Evolutionary conservation across 495 filamentous ascomycete genomes (phyloP).

Genomic region (Podospora australis): DNA sequence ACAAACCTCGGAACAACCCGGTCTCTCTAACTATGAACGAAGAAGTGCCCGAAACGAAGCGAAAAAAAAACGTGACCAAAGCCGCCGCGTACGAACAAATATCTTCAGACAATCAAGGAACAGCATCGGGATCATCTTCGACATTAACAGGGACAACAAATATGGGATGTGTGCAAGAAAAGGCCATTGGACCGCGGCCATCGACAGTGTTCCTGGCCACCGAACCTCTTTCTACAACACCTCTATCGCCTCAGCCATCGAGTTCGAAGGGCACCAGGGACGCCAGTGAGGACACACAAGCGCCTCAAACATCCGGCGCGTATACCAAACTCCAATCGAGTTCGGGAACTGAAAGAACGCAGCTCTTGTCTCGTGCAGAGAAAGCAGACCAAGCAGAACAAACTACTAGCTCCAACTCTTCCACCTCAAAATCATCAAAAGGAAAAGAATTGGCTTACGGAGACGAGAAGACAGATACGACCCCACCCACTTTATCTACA

Average conservation of each 20-base stretch:
- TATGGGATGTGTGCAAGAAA: neutral
- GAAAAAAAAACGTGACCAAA: neutral
- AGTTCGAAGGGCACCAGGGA: neutral
- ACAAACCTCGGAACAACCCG: neutral
- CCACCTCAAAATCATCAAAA: neutral
- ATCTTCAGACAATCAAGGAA: neutral
- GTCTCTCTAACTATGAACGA: conserved; percentile 1
- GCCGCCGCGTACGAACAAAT: too few species aligned
- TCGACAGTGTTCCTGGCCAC: conserved; percentile 7
- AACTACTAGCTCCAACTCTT: neutral
- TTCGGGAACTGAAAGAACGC: neutral
- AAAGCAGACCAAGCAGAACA: neutral
- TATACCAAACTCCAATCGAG: neutral
- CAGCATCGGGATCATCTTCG: neutral
- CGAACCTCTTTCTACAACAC: conserved; percentile 11
- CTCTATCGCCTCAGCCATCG: neutral
- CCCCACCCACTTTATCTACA: conserved; percentile 7
- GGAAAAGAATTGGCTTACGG: neutral
- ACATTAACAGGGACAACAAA: neutral
- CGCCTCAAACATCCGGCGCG: neutral
- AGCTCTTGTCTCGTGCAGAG: neutral
- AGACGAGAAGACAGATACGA: neutral
- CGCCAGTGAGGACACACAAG: neutral
- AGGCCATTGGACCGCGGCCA: conserved; percentile 2
- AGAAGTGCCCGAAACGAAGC: conserved; percentile 1